Evolutionary conservation across 2,329 filamentous ascomycete genomes (phyloP).

Genomic region (Nemania abortiva): DNA sequence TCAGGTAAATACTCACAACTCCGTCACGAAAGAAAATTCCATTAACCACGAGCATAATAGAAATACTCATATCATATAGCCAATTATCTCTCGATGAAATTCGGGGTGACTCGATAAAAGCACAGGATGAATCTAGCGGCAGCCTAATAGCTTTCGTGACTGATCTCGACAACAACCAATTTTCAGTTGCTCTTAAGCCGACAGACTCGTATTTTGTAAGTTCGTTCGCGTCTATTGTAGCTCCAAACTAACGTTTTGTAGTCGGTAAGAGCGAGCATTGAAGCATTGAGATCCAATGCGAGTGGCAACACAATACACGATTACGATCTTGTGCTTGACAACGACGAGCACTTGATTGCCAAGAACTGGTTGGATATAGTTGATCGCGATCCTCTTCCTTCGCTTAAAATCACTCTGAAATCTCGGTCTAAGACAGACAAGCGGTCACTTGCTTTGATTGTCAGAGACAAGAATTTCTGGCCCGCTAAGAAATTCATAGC

Average conservation of each 20-base stretch:
- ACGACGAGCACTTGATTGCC: constrained; percentile 22
- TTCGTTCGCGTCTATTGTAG: background rate
- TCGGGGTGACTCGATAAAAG: constrained; percentile 12
- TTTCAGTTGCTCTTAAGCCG: constrained; percentile 23
- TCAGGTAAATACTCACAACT: constrained; percentile 16
- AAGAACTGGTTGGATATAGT: constrained; percentile 34
- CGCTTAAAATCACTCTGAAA: constrained; percentile 18
- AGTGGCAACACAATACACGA: constrained; percentile 7
- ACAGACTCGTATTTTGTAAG: constrained; percentile 29
- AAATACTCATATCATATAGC: constrained; percentile 31
- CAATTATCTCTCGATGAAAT: constrained; percentile 23
- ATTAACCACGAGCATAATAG: background rate
- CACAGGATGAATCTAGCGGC: constrained; percentile 8
- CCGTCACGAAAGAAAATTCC: background rate
- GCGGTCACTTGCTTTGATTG: constrained; percentile 8
- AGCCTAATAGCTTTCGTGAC: constrained; percentile 28
- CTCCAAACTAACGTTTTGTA: constrained; percentile 3
- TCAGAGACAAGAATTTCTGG: background rate
- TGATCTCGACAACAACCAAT: constrained; percentile 27
- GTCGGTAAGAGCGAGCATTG: constrained; percentile 14
- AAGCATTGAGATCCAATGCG: constrained; percentile 24
- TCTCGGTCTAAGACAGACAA: background rate
- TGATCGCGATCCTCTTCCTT: constrained; percentile 5
- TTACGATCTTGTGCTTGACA: constrained; percentile 23
- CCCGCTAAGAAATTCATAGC: background rate